These are phyloP conservation scores for Mycena kentingensis DNA, from an alignment of 768 basidiomycete species.

Conservation along the genomic window DNA sequence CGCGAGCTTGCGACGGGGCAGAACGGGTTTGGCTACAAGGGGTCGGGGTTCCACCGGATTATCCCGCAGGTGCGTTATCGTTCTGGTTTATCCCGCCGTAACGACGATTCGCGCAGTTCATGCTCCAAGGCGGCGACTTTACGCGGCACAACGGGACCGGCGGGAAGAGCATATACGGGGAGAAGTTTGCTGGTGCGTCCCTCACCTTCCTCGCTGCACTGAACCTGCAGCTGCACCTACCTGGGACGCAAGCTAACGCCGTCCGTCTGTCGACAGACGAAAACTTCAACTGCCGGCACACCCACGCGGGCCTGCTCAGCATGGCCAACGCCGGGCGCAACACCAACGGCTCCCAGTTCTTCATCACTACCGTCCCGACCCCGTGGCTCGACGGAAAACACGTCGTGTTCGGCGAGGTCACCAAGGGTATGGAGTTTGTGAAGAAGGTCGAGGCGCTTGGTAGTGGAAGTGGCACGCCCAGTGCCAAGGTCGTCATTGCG, in stretches of 20 bases:
- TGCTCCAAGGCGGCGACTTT: conserved; percentile 93
- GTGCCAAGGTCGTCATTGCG: conserved; percentile 52
- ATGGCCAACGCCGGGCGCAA: conserved; percentile 83
- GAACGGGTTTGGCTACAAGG: conserved; percentile 73
- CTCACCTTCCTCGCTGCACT: not conserved
- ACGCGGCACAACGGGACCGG: conserved; percentile 69
- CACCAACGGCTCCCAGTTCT: conserved; percentile 89
- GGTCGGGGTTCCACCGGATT: conserved; percentile 74
- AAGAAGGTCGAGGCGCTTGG: conserved; percentile 46
- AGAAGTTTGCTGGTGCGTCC: conserved; percentile 59
- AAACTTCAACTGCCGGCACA: conserved; percentile 80
- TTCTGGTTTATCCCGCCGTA: not conserved
- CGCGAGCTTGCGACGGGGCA: conserved; percentile 82
- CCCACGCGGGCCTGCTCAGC: conserved; percentile 64
- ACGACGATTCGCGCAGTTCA: conserved; percentile 49
- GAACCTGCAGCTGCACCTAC: not conserved
- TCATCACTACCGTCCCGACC: conserved; percentile 80
- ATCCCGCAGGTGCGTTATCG: conserved; percentile 50
- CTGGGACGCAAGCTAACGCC: too few relatives aligned
- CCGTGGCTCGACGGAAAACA: conserved; percentile 76
- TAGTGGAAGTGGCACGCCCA: conserved; percentile 41
- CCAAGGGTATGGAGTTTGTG: conserved; percentile 62
- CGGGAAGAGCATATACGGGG: conserved; percentile 79
- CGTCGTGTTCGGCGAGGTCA: conserved; percentile 84
- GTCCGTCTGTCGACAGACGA: conserved; percentile 56